Evolutionary conservation across 1,284 basidiomycete genomes (phyloP).

Genomic region (Stygiomarasmius scandens): DNA sequence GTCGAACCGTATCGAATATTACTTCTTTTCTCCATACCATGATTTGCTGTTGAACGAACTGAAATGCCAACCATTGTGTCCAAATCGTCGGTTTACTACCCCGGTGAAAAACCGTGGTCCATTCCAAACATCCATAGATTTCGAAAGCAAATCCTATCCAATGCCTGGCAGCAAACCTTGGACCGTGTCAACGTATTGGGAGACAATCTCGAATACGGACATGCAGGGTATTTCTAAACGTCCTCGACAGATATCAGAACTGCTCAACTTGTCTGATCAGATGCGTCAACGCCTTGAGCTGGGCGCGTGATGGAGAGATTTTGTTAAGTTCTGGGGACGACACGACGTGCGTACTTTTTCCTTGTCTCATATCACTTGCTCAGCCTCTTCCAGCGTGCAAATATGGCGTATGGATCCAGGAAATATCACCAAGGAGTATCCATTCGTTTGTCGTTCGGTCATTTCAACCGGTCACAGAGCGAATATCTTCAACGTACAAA

Average conservation of each 20-base stretch:
- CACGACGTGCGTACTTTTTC: conserved; percentile 57
- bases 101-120: not conserved
- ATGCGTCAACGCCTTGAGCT: conserved; percentile 86
- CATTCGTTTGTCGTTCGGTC: conserved; percentile 62
- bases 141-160: conserved; percentile 2
- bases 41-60: not conserved
- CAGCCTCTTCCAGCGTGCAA: conserved; percentile 50
- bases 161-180: conserved; percentile 2
- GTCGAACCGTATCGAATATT: not conserved
- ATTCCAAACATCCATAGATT: not conserved
- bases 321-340: conserved; percentile 86
- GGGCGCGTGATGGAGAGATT: conserved; percentile 75
- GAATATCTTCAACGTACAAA: conserved; percentile 89
- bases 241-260: conserved; percentile 2
- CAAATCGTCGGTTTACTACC: not conserved
- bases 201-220: conserved; percentile 49
- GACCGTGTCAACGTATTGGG: conserved; percentile 53
- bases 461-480: conserved; percentile 80
- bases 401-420: conserved; percentile 65
- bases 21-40: not conserved
- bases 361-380: conserved; percentile 26
- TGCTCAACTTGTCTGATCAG: conserved; percentile 34
- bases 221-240: conserved; percentile 58
- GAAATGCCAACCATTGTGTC: not conserved
- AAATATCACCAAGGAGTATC: conserved; percentile 46